Evolutionary conservation across 1,284 basidiomycete genomes (phyloP), one percentile per base, ranked within the genome.

Genomic region (Heliocybe sulcata): DNA sequence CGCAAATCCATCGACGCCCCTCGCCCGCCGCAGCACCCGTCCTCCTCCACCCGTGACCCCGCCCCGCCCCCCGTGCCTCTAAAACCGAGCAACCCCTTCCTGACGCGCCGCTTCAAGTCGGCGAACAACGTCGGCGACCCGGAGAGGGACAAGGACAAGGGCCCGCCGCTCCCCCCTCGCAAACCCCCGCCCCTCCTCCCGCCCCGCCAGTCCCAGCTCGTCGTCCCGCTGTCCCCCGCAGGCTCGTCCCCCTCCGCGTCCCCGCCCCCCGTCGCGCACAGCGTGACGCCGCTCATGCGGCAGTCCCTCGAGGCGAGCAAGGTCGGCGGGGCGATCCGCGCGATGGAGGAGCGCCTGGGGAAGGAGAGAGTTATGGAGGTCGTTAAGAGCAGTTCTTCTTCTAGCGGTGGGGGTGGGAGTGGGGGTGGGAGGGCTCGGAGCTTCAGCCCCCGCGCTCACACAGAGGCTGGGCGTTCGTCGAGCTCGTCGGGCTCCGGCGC

Each of bases 231-330:
- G n/a, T 42, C 38, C n/a, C 47, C 47, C 14, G n/a, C 47, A 8
- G 22, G 23, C 6, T 49, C 47, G 3, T 45, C 42, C 6, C 4
- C 23, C 6, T 6, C 6, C n/a, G 4, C 42, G 23, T 4, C 19
- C 23, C 42, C 4, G 16, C 16, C 42, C 10, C 4, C 42, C 42
- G 23, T 31, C 3, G 63, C 69, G 0, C 80, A 83, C 56, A 64
- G 77, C 45, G 82, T 76, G 22, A 81, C 77, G 3, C 72, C 76
- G 0, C 67, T 90, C 22, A 90, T 90, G 66, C 79, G 79, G 57
- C 86, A 88, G 64, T 82, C 80, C 22, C 69, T 90, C 1, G 80
- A 85, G 54, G 87, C 87, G 2, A 83, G 78, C 54, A 85, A 85
- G 58, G 77, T 80, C 0, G 87, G 79, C 2, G 81, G 86, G 64